Conservation (phyloP, 2,329 filamentous ascomycete genomes). For the Nigrograna mackinnonii region DNA sequence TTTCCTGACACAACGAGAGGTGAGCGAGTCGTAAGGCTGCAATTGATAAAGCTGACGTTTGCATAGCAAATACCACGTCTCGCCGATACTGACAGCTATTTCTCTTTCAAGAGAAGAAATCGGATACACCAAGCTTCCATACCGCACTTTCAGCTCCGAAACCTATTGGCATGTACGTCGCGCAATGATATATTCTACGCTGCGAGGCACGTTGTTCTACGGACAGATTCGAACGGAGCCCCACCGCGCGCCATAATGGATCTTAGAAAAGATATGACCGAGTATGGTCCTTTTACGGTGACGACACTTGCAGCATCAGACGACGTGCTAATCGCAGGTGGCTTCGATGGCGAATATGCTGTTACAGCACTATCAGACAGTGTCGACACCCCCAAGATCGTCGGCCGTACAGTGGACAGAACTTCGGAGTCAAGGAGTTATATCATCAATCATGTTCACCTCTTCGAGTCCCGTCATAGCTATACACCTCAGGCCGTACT, state of each 20-base stretch:
- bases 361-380: conserved; percentile 47
- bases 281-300: conserved; percentile 49
- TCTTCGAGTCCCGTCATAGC: conserved; percentile 52
- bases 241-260: conserved; percentile 52
- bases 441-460: conserved; percentile 63
- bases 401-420: conserved; percentile 53
- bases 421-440: conserved; percentile 54
- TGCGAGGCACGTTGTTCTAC: conserved; percentile 50
- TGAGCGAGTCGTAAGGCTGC: conserved; percentile 1
- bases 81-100: conserved; percentile 49
- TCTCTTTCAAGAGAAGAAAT: conserved; percentile 53
- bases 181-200: conserved; percentile 61
- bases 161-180: conserved; percentile 58
- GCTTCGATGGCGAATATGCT: conserved; percentile 62
- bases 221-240: conserved; percentile 52
- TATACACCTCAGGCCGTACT: conserved; percentile 56
- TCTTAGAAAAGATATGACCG: conserved; percentile 45
- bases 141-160: conserved; percentile 63
- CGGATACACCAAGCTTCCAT: conserved; percentile 54
- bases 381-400: conserved; percentile 35
- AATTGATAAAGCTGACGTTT: conserved; percentile 1
- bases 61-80: conserved; percentile 1
- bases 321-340: conserved; percentile 57
- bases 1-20: conserved; percentile 5
- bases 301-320: conserved; percentile 57